Percentiles rank a stretch among this genome's conserved stretches.
These are phyloP conservation scores for Fusarium incarnatum DNA, from an alignment of 2,329 filamentous ascomycete genomes.

Conservation along the genomic window DNA sequence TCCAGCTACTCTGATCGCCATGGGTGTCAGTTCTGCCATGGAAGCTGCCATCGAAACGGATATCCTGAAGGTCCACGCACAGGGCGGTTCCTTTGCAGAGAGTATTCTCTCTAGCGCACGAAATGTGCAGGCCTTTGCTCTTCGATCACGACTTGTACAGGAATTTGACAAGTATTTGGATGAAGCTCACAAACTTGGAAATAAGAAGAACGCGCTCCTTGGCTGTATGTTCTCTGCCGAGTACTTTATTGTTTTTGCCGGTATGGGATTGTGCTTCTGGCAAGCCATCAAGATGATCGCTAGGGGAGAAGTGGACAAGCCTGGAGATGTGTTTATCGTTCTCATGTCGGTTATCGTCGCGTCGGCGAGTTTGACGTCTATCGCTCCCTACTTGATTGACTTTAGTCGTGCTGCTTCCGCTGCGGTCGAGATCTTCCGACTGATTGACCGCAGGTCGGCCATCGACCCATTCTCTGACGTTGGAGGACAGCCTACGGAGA, in stretches of 20 bases:
- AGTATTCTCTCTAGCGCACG: conserved; percentile 50
- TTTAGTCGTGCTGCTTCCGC: neutral
- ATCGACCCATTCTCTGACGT: neutral
- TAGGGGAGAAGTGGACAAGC: conserved; percentile 51
- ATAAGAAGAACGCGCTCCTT: neutral
- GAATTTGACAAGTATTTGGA: neutral
- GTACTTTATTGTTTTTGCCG: conserved; percentile 42
- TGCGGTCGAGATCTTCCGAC: neutral
- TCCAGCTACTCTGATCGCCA: conserved; percentile 42
- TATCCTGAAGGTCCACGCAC: conserved; percentile 47
- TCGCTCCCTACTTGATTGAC: neutral
- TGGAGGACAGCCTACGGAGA: neutral
- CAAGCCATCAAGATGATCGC: conserved; percentile 56
- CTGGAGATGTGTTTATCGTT: conserved; percentile 57
- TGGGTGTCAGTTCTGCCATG: conserved; percentile 42
- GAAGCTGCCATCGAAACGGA: conserved; percentile 41
- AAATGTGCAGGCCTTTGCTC: conserved; percentile 56
- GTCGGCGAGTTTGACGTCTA: neutral
- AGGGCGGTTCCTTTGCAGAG: conserved; percentile 49
- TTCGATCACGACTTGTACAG: conserved; percentile 37
- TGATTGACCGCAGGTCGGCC: neutral
- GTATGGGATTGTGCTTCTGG: conserved; percentile 59
- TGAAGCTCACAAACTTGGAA: neutral
- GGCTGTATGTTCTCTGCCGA: neutral
- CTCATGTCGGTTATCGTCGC: neutral